Evolutionary conservation across 1,139 yeast species (phyloP), one percentile per base, ranked within the genome.

Genomic region (Debaryomyces sp.): DNA sequence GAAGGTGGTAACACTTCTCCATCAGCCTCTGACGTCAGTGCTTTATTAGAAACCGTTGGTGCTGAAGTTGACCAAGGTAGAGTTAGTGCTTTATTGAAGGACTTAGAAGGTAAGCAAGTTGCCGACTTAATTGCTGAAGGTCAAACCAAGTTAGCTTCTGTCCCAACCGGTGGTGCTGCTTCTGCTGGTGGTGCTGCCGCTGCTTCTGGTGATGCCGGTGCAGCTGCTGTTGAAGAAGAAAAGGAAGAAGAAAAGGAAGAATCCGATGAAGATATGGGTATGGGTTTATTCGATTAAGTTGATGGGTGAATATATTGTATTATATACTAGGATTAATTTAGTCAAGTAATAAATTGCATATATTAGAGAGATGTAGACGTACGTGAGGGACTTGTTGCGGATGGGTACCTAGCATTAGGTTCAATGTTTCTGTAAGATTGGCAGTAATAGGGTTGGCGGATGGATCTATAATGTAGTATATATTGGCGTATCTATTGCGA

Each of bases 121-220:
- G 82, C 78, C 66, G 90, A 85, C 73, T 83, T 87, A 75, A 78
- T 87, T 63, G 86, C 87, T 64, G 87, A 80, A 73, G 95, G 94
- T 84, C 80, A 79, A 78, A 80, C 85, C 77, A 87, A 87, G 79
- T 81, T 87, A 71, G 85, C 94, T 59, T 81, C 91, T 57, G 90
- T 87, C 59, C 91, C 94, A 78, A 66, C 89, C 63, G 92, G 89
- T 77, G 91, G 87, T 73, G 85, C 92, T 65, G 90, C 89, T 73
- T 81, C 84, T 64, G 76, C 85, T 57, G 67, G 82, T 61, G 77
- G 78, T 63, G 76, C 66, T 60, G 67, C 69, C 59, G 75, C 76
- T 51, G 73, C 67, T 56, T 73, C 63, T 62, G 75, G 64, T 54
- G 75, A 66, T 47, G 78, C 58, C 48, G 78, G 63, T 54, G 78